These are phyloP conservation scores for Chytriomyces sp. DNA, from an alignment of 192 early-diverging fungal genomes.

Conservation along the genomic window DNA sequence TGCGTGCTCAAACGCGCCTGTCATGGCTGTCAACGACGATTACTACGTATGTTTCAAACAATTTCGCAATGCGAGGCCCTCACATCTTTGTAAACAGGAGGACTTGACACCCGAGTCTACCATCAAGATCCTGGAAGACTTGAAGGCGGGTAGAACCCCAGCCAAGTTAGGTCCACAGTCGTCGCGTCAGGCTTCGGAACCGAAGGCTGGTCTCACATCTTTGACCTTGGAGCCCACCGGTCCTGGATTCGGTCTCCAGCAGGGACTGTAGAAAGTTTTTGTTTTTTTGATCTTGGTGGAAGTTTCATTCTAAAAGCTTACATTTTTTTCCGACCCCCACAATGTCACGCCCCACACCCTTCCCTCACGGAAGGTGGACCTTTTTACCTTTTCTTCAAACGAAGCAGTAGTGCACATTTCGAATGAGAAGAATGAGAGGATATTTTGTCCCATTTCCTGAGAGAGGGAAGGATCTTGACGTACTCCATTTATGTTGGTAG, in stretches of 20 bases:
- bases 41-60: slow-evolving; percentile 72
- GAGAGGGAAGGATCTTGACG: too few relatives aligned
- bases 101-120: slow-evolving; percentile 93
- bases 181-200: slow-evolving; percentile 89
- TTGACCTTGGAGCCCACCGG: slow-evolving; percentile 86
- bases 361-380: too few relatives aligned
- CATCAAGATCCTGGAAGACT: slow-evolving; percentile 79
- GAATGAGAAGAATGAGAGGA: too few relatives aligned
- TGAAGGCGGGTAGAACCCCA: slow-evolving; percentile 74
- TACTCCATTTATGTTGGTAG: too few relatives aligned
- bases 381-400: too few relatives aligned
- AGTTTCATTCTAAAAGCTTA: too few relatives aligned
- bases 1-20: slow-evolving; percentile 97
- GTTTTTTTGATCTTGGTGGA: too few relatives aligned
- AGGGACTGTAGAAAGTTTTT: slow-evolving; percentile 37
- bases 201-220: slow-evolving; percentile 75
- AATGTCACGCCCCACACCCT: too few relatives aligned
- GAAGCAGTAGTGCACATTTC: too few relatives aligned
- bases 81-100: slow-evolving; percentile 59
- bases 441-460: too few relatives aligned
- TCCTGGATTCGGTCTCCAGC: slow-evolving; percentile 81
- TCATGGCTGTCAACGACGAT: slow-evolving; percentile 97
- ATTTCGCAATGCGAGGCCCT: neutral
- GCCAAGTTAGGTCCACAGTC: slow-evolving; percentile 82
- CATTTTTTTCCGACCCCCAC: too few relatives aligned